Evolutionary conservation across 169 alveolate species (phyloP).

Genomic region (Plasmodium reichenowi): DNA sequence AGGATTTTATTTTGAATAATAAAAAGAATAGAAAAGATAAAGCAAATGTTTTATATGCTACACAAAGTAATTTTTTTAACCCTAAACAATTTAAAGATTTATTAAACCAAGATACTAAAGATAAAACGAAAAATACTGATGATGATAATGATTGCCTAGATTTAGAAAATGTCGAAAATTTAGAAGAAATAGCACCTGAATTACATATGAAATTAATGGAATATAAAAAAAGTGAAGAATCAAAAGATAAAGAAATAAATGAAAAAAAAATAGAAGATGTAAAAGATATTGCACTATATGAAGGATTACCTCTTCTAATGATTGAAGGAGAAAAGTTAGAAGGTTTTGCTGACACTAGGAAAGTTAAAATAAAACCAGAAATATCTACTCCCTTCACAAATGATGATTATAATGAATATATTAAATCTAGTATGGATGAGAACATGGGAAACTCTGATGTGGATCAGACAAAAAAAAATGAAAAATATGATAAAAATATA

Average conservation of each 20-base stretch:
- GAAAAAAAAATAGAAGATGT: constrained; percentile 9
- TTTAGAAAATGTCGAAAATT: constrained; percentile 46
- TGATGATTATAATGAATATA: constrained; percentile 47
- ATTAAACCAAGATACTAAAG: constrained; percentile 32
- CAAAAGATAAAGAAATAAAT: constrained; percentile 1
- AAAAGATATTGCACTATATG: constrained; percentile 31
- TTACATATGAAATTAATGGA: constrained; percentile 33
- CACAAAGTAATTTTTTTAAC: constrained; percentile 43
- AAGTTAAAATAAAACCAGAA: constrained; percentile 45
- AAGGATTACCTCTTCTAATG: constrained; percentile 76
- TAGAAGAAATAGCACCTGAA: constrained; percentile 48
- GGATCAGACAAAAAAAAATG: not conserved
- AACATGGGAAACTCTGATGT: not conserved
- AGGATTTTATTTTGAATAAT: not conserved
- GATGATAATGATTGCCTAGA: constrained; percentile 24
- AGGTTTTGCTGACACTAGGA: constrained; percentile 66
- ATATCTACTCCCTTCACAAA: constrained; percentile 49
- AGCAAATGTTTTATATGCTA: constrained; percentile 11
- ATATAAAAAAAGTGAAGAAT: constrained; percentile 16
- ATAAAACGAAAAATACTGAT: constrained; percentile 4
- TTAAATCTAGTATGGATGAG: constrained; percentile 5
- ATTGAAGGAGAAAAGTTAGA: constrained; percentile 71
- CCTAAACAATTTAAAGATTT: constrained; percentile 65
- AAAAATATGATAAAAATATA: not conserved
- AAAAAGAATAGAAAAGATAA: constrained; percentile 18